Evolutionary conservation across 2,329 filamentous ascomycete genomes (phyloP), one percentile per base, ranked within the genome.

Genomic region (Moelleriella libera): DNA sequence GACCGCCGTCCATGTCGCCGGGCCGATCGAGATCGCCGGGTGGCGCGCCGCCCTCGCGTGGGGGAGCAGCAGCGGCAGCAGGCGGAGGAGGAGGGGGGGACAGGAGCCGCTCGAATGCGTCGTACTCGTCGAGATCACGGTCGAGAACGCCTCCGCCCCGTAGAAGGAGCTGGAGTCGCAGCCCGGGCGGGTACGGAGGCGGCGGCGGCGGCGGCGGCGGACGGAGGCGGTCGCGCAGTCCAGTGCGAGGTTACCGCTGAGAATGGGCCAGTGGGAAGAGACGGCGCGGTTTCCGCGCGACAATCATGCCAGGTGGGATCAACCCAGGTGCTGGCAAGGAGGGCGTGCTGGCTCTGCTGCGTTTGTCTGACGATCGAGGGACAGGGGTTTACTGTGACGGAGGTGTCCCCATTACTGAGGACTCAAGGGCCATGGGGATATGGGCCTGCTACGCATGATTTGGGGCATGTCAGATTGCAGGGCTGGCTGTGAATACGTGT

Each of bases 1-100:
- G 80, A 5, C 81, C 80, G n/a, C 69, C 71, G 30, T 78, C 78
- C 1, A 58, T 68, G 6, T 78, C 45, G 55, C 63, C n/a, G 46
- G 32, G 6, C 6, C 32, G 32, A 11, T 72, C 47, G 10, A 48
- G 49, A 34, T 71, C 70, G 37, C 62, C 69, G 30, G 68, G 67
- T 12, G 68, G 68, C 14, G 68, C 67, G 14, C 65, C 66, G 39
- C 61, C 60, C 29, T 54, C 59, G 12, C 58, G 60, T 40, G 59
- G 56, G 21, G 52, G 41, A 6, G 7, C 11, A n/a, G 47, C n/a
- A 52, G 58, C 14, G 60, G 56, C 30, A 12, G 34, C 12, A 12
- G 34, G 34, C 12, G 34, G 34, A 7, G 40, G 40, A 14, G 63
- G 58, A 3, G 55, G 61, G 48, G 63, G 68, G 48, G 71, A 71